Evolutionary conservation across 2,329 filamentous ascomycete genomes (phyloP).

Genomic region (Pyrenophora tritici-repentis): DNA sequence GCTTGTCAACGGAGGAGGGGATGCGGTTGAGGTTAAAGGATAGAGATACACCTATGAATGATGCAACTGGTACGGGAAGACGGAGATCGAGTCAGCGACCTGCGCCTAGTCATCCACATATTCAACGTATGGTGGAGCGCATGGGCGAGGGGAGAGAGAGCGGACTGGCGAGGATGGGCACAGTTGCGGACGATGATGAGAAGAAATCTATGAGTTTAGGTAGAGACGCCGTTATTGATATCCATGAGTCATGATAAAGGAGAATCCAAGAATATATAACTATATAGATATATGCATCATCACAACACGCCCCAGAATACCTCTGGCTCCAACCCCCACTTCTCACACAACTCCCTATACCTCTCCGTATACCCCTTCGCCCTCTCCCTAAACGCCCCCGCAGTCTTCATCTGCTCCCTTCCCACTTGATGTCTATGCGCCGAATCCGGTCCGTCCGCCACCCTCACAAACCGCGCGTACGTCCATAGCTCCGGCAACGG

Average conservation of each 20-base stretch:
- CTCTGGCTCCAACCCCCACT: constrained; percentile 39
- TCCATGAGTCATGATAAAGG: constrained; percentile 12
- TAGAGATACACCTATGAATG: not conserved
- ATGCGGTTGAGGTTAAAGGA: constrained; percentile 32
- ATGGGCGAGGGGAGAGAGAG: constrained; percentile 37
- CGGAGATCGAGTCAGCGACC: constrained; percentile 17
- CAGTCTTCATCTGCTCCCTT: constrained; percentile 50
- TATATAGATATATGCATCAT: not conserved
- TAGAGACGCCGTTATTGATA: constrained; percentile 30
- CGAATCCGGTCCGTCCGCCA: constrained; percentile 51
- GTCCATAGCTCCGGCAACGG: constrained; percentile 52
- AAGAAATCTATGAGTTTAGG: constrained; percentile 13
- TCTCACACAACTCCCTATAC: constrained; percentile 44
- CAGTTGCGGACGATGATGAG: constrained; percentile 14
- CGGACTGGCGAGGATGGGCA: constrained; percentile 31
- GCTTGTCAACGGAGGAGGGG: constrained; percentile 35
- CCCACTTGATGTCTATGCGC: constrained; percentile 52
- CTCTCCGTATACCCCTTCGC: constrained; percentile 44
- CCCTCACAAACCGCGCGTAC: constrained; percentile 50
- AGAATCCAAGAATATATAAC: not conserved
- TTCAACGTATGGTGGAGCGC: constrained; percentile 35
- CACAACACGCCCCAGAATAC: constrained; percentile 38
- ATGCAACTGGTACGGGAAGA: not conserved
- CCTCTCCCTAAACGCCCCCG: constrained; percentile 40
- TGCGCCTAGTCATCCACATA: constrained; percentile 34